A percentile compares a stretch with the other conserved stretches of the same genome.
phyloP scores from a whole-genome alignment of 1,284 basidiomycete genomes.

The Coniophora puteana region DNA sequence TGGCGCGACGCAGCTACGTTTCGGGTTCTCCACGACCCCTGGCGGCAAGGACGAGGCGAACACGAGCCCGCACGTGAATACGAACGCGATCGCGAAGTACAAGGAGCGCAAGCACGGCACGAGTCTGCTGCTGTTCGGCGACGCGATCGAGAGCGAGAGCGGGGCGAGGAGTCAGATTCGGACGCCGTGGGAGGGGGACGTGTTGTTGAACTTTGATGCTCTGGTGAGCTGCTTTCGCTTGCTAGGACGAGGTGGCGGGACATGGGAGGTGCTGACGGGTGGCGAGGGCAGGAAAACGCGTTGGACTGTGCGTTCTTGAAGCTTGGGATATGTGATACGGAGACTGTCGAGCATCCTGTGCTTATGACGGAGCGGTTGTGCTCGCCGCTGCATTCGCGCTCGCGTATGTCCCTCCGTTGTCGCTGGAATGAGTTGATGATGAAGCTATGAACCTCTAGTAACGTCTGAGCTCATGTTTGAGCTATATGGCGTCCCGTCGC shows the following conservation, averaged over 20 bases:
- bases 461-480: conserved; percentile 98
- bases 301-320: conserved; percentile 91
- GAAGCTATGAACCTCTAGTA: conserved; percentile 51
- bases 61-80: conserved; percentile 47
- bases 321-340: conserved; percentile 80
- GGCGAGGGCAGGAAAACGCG: conserved; percentile 77
- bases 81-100: conserved; percentile 81
- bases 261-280: conserved; percentile 1
- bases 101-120: conserved; percentile 84
- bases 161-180: conserved; percentile 75
- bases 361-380: conserved; percentile 93
- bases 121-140: conserved; percentile 80
- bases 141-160: conserved; percentile 80
- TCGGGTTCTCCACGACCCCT: conserved; percentile 72
- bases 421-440: conserved; percentile 10
- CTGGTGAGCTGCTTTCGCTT: conserved; percentile 58
- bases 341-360: conserved; percentile 84
- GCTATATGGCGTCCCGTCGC: conserved; percentile 82
- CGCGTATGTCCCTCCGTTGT: conserved; percentile 48
- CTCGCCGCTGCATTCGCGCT: conserved; percentile 87
- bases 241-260: not conserved
- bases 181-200: conserved; percentile 88
- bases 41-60: conserved; percentile 3
- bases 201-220: conserved; percentile 86
- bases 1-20: conserved; percentile 83